These are phyloP conservation scores for Claviceps monticola DNA, from an alignment of 2,329 filamentous ascomycete genomes.

Conservation along the genomic window DNA sequence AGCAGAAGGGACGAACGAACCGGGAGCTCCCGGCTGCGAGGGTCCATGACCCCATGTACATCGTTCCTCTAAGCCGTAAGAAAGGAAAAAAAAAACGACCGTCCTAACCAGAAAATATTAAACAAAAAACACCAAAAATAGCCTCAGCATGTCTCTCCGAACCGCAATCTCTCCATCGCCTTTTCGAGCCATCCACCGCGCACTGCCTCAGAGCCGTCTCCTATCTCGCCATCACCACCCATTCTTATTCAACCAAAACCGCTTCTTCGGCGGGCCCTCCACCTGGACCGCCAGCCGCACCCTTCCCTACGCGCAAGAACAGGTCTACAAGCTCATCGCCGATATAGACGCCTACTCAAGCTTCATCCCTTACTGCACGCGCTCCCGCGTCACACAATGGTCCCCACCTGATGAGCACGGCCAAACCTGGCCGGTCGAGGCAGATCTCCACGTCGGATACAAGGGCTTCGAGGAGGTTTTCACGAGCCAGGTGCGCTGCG, in stretches of 20 bases:
- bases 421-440: conserved; percentile 54
- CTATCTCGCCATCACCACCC: conserved; percentile 2
- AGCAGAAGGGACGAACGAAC: not conserved
- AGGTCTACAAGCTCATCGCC: conserved; percentile 75
- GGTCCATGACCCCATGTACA: not conserved
- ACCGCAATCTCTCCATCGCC: not conserved
- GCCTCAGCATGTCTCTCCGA: not conserved
- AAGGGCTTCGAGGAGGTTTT: conserved; percentile 74
- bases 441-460: conserved; percentile 75
- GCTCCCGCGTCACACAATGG: conserved; percentile 64
- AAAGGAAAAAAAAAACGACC: not conserved
- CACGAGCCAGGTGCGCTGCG: conserved; percentile 64
- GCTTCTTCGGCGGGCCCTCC: conserved; percentile 8
- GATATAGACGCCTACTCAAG: conserved; percentile 71
- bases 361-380: conserved; percentile 87
- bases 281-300: conserved; percentile 56
- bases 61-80: not conserved
- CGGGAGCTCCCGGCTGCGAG: not conserved
- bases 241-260: conserved; percentile 5
- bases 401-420: conserved; percentile 37
- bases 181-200: not conserved
- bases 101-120: too few species aligned
- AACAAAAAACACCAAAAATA: not conserved
- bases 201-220: not conserved
- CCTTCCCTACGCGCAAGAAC: conserved; percentile 56